Base-by-base conservation (phyloP, 108 stramenopile species). In the Pseudonitzschia multiseries region DNA sequence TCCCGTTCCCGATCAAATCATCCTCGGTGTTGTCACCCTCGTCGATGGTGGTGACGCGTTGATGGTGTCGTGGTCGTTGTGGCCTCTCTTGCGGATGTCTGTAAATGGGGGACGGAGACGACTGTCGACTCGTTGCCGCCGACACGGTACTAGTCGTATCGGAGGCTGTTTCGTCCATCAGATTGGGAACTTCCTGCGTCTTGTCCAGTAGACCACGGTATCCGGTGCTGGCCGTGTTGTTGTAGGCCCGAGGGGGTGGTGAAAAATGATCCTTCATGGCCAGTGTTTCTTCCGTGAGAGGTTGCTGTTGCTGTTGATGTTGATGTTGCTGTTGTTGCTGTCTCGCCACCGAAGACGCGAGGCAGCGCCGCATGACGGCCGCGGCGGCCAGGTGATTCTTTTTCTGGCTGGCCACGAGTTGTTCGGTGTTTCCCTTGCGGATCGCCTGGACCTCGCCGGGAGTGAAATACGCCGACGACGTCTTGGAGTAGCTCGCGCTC, bases 81-180 rank as follows among this genome's bases (percentile, higher is more conserved):
- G 51, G 67, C 56, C 44, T 75, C 46, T 43, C 64, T 14, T 31
- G 73, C 70, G 64, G 70, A 53, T 40, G 44, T 20, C 20, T 46
- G 65, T 40, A 33, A 24, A 36, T 12, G 32, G 26, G 18, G 12
- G 54, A 22, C 4, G 64, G 13, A 5, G 33, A n/a, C 46, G 60
- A 72, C 43, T 76, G 57, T 9, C 67, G 57, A 36, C 65, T 76
- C 9, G 81, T 76, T 21, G 65, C 77, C 0, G 75, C 61, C 41
- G 90, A 89, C 22, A 27, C 42, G 6, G 66, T 44, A 64, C 83
- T 82, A 28, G 77, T 76, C 15, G 78, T 79, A 26, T 88, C 87
- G 13, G 89, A 89, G 50, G 87, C 85, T 44, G 76, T 68, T 64
- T 86, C 90, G 64, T 94, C 93, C 84, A 91, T 90, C 71, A 94